Evolutionary conservation across 352 stramenopile genomes (phyloP), one percentile per base, ranked within the genome.

Genomic region (Globisporangium nagaii): DNA sequence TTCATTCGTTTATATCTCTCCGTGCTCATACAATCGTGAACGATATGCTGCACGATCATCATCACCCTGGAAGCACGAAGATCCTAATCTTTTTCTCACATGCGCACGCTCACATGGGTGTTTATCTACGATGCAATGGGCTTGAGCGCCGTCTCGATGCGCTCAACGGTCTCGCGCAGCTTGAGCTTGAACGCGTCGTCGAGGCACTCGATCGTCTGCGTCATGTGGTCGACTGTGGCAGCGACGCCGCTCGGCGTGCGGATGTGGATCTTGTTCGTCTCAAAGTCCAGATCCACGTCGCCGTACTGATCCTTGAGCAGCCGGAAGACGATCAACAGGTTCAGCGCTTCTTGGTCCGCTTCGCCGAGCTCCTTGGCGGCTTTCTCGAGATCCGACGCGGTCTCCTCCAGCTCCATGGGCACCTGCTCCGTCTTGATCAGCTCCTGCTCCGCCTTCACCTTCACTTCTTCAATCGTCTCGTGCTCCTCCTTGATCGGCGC

Each of bases 251-350:
- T 92, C 0, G 85, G 83, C 45, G 81, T 95, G 43, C 75, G 69
- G 15, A 95, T 86, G 49, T 92, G 78, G 60, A 95, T 95, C 56
- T 87, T 86, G 70, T 95, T 93, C 3, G 85, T 95, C 57, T 90
- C 84, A 30, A 93, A 89, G 49, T 95, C 78, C 53, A 95, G 64
- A 19, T 92, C 75, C 27, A 92, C 85, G 57, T 91, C 77, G 17
- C 85, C 85, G 37, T 86, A 95, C 62, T 95, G 85, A 53, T 95
- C 83, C 58, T 93, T 92, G 6, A 95, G 66, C 52, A 91, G 40
- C 2, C 85, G 80, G 50, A 85, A 95, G 45, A 95, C 70, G 17
- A 93, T 79, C 35, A 96, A 53, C 50, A 96, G 58, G 47, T 95
- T 92, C 37, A 95, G 56, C 9, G 82, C 84, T 34, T 95, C 79